These are phyloP conservation scores for Hyphodiscus sp. DNA, from an alignment of 2,329 filamentous ascomycete species.

Conservation along the genomic window DNA sequence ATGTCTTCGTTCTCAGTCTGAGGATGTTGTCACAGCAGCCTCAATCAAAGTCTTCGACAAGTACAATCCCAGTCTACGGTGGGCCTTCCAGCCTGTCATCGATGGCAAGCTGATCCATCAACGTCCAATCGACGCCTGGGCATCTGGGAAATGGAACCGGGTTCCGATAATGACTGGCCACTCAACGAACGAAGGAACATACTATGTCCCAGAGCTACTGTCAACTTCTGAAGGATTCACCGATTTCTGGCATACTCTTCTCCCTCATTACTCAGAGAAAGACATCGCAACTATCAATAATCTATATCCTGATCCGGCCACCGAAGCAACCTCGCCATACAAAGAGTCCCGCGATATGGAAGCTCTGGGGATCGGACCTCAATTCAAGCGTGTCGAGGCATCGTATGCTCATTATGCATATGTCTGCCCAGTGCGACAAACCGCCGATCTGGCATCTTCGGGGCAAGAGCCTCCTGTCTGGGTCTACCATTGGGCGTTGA, in stretches of 20 bases:
- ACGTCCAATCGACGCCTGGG: constrained; percentile 51
- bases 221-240: constrained; percentile 47
- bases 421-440: constrained; percentile 55
- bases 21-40: constrained; percentile 33
- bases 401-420: constrained; percentile 59
- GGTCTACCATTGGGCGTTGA: constrained; percentile 53
- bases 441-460: constrained; percentile 37
- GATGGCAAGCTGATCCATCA: constrained; percentile 52
- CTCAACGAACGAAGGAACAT: constrained; percentile 60
- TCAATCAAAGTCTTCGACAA: constrained; percentile 37
- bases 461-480: constrained; percentile 32
- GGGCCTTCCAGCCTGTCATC: constrained; percentile 64
- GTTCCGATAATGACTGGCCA: constrained; percentile 62
- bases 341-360: constrained; percentile 28
- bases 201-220: constrained; percentile 46
- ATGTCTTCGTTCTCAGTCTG: constrained; percentile 39
- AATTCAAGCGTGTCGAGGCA: constrained; percentile 52
- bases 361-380: constrained; percentile 36
- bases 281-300: constrained; percentile 48
- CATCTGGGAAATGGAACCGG: constrained; percentile 42
- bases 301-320: constrained; percentile 56
- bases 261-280: constrained; percentile 45
- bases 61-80: constrained; percentile 39
- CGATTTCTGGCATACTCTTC: constrained; percentile 51
- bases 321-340: constrained; percentile 35